Evolutionary conservation across 2,329 filamentous ascomycete species (phyloP).

Genomic region (Fusarium longipes): DNA sequence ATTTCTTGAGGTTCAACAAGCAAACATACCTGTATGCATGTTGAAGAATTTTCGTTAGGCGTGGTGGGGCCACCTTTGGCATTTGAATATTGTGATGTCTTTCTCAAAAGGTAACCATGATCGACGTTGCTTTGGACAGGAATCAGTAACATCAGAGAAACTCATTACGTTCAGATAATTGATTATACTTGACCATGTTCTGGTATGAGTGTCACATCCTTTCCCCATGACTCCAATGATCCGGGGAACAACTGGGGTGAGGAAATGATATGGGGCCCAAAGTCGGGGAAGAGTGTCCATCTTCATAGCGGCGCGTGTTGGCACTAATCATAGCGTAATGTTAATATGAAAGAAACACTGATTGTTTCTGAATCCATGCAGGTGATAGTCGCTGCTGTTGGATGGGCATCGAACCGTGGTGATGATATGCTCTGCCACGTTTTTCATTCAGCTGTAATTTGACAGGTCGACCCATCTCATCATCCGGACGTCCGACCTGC

Average conservation of each 20-base stretch:
- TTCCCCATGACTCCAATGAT: constrained; percentile 26
- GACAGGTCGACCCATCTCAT: constrained; percentile 17
- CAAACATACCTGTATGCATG: not conserved
- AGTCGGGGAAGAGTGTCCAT: constrained; percentile 24
- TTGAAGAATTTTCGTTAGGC: constrained; percentile 15
- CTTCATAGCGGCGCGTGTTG: constrained; percentile 5
- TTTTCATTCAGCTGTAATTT: constrained; percentile 11
- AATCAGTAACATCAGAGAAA: not conserved
- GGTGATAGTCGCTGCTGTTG: constrained; percentile 7
- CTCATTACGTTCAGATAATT: not conserved
- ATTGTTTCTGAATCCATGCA: constrained; percentile 12
- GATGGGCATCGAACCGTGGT: constrained; percentile 11
- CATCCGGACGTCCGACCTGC: constrained; percentile 31
- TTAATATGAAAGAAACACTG: constrained; percentile 19
- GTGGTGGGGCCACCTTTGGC: constrained; percentile 5
- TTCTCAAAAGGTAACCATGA: not conserved
- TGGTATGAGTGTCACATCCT: constrained; percentile 15
- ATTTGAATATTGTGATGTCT: not conserved
- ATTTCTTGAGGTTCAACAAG: constrained; percentile 1
- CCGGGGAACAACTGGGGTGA: constrained; percentile 16
- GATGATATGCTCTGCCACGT: not conserved
- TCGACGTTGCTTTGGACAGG: not conserved
- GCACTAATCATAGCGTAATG: not conserved
- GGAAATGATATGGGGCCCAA: constrained; percentile 14
- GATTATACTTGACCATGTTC: not conserved